These are phyloP conservation scores for Inosperma sp. DNA, from an alignment of 768 basidiomycete genomes.

Conservation along the genomic window DNA sequence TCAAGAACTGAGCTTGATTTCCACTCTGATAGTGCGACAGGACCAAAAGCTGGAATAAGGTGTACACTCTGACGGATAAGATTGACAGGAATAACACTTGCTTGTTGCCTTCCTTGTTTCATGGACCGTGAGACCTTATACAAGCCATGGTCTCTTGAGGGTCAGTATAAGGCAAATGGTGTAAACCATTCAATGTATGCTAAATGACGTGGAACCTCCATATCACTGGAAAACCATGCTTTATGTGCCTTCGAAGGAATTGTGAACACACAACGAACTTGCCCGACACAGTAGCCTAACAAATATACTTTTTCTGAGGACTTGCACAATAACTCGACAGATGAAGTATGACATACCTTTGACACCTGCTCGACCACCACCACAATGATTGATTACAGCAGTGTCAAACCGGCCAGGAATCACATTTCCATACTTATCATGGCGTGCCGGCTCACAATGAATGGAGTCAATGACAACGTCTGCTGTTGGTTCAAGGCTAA, in stretches of 20 bases:
- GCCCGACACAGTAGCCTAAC: slow-evolving; percentile 7
- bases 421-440: too few species aligned
- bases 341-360: too few species aligned
- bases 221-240: too few species aligned
- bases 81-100: slow-evolving; percentile 22
- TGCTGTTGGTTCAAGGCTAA: neutral
- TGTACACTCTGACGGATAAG: slow-evolving; percentile 26
- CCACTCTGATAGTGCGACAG: slow-evolving; percentile 26
- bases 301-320: neutral
- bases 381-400: too few species aligned
- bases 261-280: slow-evolving; percentile 12
- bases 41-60: slow-evolving; percentile 30
- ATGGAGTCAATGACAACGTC: slow-evolving; percentile 23
- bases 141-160: slow-evolving; percentile 18
- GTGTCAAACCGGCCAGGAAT: too few species aligned
- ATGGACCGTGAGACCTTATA: slow-evolving; percentile 20
- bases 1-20: slow-evolving; percentile 30
- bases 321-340: neutral
- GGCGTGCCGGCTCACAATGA: slow-evolving; percentile 25
- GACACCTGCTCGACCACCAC: too few species aligned
- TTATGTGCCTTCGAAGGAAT: neutral
- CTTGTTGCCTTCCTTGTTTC: slow-evolving; percentile 1
- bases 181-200: slow-evolving; percentile 22
- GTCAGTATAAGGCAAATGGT: slow-evolving; percentile 8
- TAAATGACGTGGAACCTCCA: slow-evolving; percentile 8